Evolutionary conservation across 257 asterid genomes (phyloP).

Genomic region (Solanum chiquidenum): DNA sequence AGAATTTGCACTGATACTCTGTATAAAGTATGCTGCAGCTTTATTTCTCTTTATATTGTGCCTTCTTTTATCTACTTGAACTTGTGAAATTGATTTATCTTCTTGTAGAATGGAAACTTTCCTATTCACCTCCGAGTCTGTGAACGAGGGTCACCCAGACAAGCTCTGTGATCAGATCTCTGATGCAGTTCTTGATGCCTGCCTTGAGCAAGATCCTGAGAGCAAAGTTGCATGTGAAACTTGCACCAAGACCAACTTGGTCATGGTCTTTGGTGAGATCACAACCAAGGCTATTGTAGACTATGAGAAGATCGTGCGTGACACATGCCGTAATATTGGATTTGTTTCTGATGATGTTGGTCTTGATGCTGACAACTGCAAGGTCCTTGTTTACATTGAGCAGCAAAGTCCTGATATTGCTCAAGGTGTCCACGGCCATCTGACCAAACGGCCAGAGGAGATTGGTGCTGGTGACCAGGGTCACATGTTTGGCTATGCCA

Average conservation of each 20-base stretch:
- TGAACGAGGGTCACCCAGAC: constrained; percentile 63
- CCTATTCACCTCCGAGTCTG: constrained; percentile 57
- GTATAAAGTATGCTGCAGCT: background rate
- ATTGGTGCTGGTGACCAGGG: constrained; percentile 63
- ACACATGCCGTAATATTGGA: constrained; percentile 51
- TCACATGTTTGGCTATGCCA: constrained; percentile 57
- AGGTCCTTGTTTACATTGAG: constrained; percentile 48
- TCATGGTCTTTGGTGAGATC: constrained; percentile 55
- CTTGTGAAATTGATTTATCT: background rate
- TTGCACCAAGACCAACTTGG: constrained; percentile 58
- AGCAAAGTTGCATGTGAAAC: constrained; percentile 63
- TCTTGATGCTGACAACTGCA: constrained; percentile 53
- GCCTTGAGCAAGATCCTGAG: constrained; percentile 53
- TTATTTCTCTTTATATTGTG: background rate
- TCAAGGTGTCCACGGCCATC: constrained; percentile 55
- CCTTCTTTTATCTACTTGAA: background rate
- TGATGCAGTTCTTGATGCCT: constrained; percentile 57
- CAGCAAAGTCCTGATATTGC: constrained; percentile 62
- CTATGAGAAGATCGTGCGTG: constrained; percentile 54
- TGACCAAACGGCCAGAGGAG: constrained; percentile 50
- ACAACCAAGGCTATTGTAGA: constrained; percentile 48
- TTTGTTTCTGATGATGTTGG: constrained; percentile 50
- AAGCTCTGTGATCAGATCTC: constrained; percentile 64
- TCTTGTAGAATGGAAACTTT: constrained; percentile 39
- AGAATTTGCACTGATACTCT: background rate